Percentiles rank a stretch among this genome's conserved stretches.
Conservation (phyloP, 2,329 filamentous ascomycete genomes). For the Talaromyces marneffei region DNA sequence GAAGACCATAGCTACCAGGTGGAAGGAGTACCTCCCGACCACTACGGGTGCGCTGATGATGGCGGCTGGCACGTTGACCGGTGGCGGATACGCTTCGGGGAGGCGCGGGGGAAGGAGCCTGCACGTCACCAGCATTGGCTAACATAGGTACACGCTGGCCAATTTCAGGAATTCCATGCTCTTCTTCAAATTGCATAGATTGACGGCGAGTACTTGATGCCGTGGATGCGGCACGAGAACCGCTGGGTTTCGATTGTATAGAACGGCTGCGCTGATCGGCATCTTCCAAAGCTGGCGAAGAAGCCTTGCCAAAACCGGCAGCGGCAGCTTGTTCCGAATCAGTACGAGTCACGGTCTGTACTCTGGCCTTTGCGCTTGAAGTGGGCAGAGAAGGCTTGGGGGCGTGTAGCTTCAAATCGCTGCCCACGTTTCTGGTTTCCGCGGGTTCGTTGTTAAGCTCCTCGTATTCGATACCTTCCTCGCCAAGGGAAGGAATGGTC, state of each 20-base stretch:
- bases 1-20: conserved; percentile 86
- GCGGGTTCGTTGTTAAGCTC: conserved; percentile 57
- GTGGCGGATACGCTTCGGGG: conserved; percentile 36
- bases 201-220: conserved; percentile 47
- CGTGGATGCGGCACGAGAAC: conserved; percentile 42
- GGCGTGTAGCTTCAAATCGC: conserved; percentile 79
- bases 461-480: conserved; percentile 86
- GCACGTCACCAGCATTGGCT: conserved; percentile 85
- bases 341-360: conserved; percentile 79
- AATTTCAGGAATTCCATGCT: conserved; percentile 87
- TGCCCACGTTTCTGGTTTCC: conserved; percentile 70
- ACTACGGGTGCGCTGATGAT: conserved; percentile 68
- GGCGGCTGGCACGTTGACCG: conserved; percentile 42
- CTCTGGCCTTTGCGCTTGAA: conserved; percentile 74
- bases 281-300: conserved; percentile 44
- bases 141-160: conserved; percentile 92
- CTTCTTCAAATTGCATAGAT: conserved; percentile 60
- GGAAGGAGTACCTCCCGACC: conserved; percentile 65
- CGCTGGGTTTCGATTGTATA: conserved; percentile 59
- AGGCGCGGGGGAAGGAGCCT: conserved; percentile 80
- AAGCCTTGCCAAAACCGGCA: conserved; percentile 68
- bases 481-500: conserved; percentile 73
- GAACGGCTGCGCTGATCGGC: conserved; percentile 51
- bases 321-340: conserved; percentile 81
- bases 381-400: conserved; percentile 80